A percentile compares a stretch with the other conserved stretches of the same genome.
Evolutionary conservation across 306 rosid species (phyloP).

Genomic region (Cucurbita pepo): DNA sequence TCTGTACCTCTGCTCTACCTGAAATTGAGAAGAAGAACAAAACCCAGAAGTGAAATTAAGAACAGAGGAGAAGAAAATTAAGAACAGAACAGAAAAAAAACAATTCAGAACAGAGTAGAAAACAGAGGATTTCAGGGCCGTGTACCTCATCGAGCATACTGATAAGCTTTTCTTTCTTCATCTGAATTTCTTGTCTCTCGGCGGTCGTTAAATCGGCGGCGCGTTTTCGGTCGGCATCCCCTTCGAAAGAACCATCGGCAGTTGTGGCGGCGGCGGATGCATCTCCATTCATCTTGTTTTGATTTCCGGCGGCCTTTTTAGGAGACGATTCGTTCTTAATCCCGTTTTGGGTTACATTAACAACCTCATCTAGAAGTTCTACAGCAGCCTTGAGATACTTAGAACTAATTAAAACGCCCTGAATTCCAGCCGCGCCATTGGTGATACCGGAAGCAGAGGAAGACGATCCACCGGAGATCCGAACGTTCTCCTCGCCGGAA

Average conservation of each 20-base stretch:
- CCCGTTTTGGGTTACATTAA: constrained; percentile 40
- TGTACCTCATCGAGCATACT: constrained; percentile 90
- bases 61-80: neutral
- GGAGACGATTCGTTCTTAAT: constrained; percentile 26
- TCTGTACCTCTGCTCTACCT: constrained; percentile 91
- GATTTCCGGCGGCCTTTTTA: constrained; percentile 24
- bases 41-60: neutral
- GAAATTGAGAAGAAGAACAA: neutral
- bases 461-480: constrained; percentile 42
- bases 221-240: constrained; percentile 14
- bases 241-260: constrained; percentile 31
- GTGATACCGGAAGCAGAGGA: constrained; percentile 57
- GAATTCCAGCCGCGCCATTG: constrained; percentile 61
- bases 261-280: constrained; percentile 26
- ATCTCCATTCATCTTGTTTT: constrained; percentile 37
- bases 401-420: constrained; percentile 60
- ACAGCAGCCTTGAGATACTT: constrained; percentile 82
- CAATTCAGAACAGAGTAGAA: neutral
- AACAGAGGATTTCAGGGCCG: neutral
- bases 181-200: constrained; percentile 90
- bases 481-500: constrained; percentile 43
- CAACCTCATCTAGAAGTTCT: constrained; percentile 79
- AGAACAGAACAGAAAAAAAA: neutral
- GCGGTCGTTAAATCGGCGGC: constrained; percentile 51
- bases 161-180: constrained; percentile 85